Conservation (phyloP, 2,329 filamentous ascomycete genomes). For the Juglanconis juglandina region DNA sequence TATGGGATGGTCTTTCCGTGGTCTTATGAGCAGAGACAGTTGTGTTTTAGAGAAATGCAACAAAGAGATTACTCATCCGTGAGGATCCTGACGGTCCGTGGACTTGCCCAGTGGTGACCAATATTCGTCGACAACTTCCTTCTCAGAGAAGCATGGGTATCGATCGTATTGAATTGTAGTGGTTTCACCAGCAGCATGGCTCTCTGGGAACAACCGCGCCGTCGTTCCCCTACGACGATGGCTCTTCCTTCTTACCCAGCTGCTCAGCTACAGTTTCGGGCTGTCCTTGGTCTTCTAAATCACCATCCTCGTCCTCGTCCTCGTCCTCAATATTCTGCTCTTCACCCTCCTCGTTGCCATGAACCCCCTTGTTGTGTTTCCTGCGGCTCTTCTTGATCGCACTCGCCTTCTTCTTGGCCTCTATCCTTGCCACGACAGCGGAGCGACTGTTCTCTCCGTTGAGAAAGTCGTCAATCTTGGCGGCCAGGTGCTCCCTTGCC, state of each 20-base stretch:
- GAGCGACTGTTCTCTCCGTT: conserved; percentile 69
- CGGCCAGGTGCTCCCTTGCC: conserved; percentile 73
- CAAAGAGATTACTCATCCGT: conserved; percentile 18
- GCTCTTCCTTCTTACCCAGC: neutral
- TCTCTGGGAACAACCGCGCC: too few relatives aligned
- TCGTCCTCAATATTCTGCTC: conserved; percentile 24
- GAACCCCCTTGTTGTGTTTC: conserved; percentile 54
- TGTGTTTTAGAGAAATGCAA: conserved; percentile 25
- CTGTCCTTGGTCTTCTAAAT: conserved; percentile 2
- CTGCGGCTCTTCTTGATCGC: conserved; percentile 76
- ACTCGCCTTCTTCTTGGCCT: conserved; percentile 69
- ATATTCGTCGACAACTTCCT: neutral
- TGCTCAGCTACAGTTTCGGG: neutral
- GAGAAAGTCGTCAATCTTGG: conserved; percentile 67
- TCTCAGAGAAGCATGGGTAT: neutral
- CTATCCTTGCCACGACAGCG: conserved; percentile 60
- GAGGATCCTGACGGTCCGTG: neutral
- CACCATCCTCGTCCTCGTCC: conserved; percentile 17
- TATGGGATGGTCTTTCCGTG: conserved; percentile 25
- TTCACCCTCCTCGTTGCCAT: conserved; percentile 35
- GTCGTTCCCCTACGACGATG: neutral
- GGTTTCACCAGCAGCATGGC: too few relatives aligned
- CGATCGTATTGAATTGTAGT: neutral
- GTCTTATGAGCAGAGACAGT: conserved; percentile 21
- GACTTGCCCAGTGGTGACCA: too few relatives aligned